Base-by-base conservation (phyloP, 306 rosid species). In the Prunus padus region DNA sequence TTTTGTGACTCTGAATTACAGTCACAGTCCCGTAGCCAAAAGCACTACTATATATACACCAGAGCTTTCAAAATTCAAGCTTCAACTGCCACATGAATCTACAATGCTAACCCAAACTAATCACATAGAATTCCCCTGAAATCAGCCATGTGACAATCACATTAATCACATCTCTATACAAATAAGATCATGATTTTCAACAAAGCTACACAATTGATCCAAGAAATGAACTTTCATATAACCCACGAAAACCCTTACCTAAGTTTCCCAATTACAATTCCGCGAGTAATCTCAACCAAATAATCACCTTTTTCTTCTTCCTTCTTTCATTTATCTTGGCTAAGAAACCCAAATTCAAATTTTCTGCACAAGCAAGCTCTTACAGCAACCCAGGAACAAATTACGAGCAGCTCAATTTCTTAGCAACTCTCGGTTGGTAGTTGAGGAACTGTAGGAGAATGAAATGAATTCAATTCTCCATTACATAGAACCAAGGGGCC, bases 1-100 rank as follows among this genome's bases (percentile, higher is more conserved):
- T 75, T 82, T 81, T 19, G 80, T 20, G 50, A 81, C 81, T 42
- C 84, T 71, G 22, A 83, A 74, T 68, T 69, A 80, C 69, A 76
- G 71, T 79, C 80, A 73, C 82, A 70, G 72, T 22, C 44, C 78
- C 76, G 61, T 67, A 76, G 50, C 59, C 80, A 80, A 69, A 74
- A 81, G 37, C 74, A 77, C 73, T 75, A 74, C 68, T n/a, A 65
- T 61, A 68, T n/a, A 65, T 61, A 82, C 65, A 78, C 68, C 70
- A 60, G 79, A 73, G 40, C 65, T 77, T 47, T 65, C 66, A 74
- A 80, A 80, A 72, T 49, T 30, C 46, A 68, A 52, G 65, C 75
- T 72, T 83, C 77, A 82, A 79, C 65, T 30, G 19, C 66, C 63
- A 64, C 19, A 55, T 70, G 63, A 73, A 33, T 73, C 69, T 0